phyloP scores from a whole-genome alignment of 441 rosid species.

The Aquilaria agallochum region DNA sequence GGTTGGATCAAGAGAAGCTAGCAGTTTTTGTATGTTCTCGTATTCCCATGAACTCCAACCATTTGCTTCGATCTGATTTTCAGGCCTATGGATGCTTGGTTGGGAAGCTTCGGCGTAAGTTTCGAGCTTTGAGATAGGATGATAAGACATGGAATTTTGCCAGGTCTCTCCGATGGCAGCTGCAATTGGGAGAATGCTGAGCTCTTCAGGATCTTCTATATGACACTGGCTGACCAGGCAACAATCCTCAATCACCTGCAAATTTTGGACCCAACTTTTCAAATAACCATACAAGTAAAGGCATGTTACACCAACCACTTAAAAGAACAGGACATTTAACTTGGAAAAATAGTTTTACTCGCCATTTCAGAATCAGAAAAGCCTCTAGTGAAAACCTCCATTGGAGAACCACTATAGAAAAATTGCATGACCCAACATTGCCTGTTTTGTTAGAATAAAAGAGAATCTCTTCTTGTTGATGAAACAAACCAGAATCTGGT shows the following conservation, averaged over 20 bases:
- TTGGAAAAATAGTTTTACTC: conserved; percentile 14
- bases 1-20: conserved; percentile 21
- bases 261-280: neutral
- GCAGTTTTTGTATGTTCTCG: conserved; percentile 6
- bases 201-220: conserved; percentile 41
- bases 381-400: conserved; percentile 33
- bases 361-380: conserved; percentile 12
- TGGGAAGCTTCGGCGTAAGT: conserved; percentile 15
- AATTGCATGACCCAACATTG: too few species aligned
- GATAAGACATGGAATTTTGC: conserved; percentile 1
- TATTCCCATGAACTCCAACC: conserved; percentile 10
- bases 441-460: too few species aligned
- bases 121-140: conserved; percentile 20
- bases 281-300: neutral
- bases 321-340: too few species aligned
- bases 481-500: neutral
- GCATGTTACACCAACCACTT: too few species aligned
- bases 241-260: conserved; percentile 47
- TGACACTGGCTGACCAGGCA: conserved; percentile 45
- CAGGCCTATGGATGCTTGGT: conserved; percentile 21
- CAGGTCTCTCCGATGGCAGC: conserved; percentile 40
- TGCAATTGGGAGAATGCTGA: conserved; percentile 27
- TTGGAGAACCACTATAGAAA: conserved; percentile 11
- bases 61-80: conserved; percentile 38
- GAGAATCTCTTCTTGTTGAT: too few species aligned